A percentile compares a stretch with the other conserved stretches of the same genome.
phyloP scores from a whole-genome alignment of 768 basidiomycete genomes.

The Boletus eberwhitei region DNA sequence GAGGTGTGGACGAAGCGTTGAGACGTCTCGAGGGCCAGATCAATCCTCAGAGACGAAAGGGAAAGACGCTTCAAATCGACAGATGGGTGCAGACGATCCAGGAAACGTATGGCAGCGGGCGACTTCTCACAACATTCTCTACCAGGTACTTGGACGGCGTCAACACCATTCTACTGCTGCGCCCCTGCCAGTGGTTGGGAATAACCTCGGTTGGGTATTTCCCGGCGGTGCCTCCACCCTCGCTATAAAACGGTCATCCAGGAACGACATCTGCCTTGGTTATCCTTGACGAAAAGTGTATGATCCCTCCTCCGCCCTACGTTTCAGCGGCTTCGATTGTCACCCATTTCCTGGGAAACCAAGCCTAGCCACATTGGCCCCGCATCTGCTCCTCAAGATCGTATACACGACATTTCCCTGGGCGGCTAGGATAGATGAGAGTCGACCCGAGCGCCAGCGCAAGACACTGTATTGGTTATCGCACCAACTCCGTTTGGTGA shows the following conservation, averaged over 20 bases:
- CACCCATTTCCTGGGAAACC: slow-evolving; percentile 34
- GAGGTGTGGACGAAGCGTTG: too few species aligned
- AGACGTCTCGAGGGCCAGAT: too few species aligned
- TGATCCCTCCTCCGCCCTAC: slow-evolving; percentile 39
- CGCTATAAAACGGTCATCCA: slow-evolving; percentile 1
- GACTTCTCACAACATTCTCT: neutral
- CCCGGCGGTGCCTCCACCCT: neutral
- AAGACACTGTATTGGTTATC: slow-evolving; percentile 72
- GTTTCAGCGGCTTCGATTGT: slow-evolving; percentile 17
- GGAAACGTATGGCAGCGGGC: too few species aligned
- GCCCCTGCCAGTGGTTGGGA: neutral
- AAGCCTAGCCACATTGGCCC: slow-evolving; percentile 42
- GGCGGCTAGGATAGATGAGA: slow-evolving; percentile 36
- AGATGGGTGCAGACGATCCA: too few species aligned
- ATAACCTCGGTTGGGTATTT: neutral
- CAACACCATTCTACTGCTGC: neutral
- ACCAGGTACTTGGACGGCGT: neutral
- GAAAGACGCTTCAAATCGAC: too few species aligned
- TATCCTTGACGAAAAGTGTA: slow-evolving; percentile 43
- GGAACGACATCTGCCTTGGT: slow-evolving; percentile 34
- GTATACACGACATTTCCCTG: slow-evolving; percentile 64
- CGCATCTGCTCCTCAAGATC: slow-evolving; percentile 66
- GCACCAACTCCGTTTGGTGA: slow-evolving; percentile 59
- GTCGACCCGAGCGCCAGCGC: slow-evolving; percentile 50
- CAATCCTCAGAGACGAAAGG: too few species aligned